phyloP scores from a whole-genome alignment of 306 rosid genomes.

The Mucuna pruriens region DNA sequence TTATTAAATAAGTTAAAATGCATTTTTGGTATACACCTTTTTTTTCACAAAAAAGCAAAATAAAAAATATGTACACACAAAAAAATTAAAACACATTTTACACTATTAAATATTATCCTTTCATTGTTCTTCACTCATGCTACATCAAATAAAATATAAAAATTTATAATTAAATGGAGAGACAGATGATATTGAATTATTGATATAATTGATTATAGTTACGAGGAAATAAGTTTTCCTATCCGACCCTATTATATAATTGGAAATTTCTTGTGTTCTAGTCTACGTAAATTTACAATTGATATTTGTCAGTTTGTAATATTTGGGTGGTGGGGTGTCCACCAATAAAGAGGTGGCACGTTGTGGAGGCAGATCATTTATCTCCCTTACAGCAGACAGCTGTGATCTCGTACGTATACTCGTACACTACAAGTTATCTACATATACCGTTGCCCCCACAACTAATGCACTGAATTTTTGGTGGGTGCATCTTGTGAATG shows the following conservation, averaged over 20 bases:
- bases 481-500: slow-evolving; percentile 32
- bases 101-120: neutral
- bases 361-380: slow-evolving; percentile 41
- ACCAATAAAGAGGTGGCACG: slow-evolving; percentile 30
- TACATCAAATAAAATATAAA: neutral
- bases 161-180: neutral
- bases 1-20: neutral
- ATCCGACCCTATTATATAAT: neutral
- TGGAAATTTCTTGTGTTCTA: neutral
- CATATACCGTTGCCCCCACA: slow-evolving; percentile 24
- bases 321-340: neutral
- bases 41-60: too few relatives aligned
- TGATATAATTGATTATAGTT: neutral
- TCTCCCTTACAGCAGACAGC: slow-evolving; percentile 36
- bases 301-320: slow-evolving; percentile 18
- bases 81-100: too few relatives aligned
- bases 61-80: too few relatives aligned
- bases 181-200: neutral
- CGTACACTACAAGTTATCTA: neutral
- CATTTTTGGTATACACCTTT: too few relatives aligned
- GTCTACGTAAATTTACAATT: neutral
- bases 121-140: too few relatives aligned
- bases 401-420: slow-evolving; percentile 29
- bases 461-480: slow-evolving; percentile 23
- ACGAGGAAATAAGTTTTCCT: neutral